Percentiles rank a stretch among this genome's conserved stretches.
Conservation (phyloP, 257 asterid species). For the Przewalskia tangutica region DNA sequence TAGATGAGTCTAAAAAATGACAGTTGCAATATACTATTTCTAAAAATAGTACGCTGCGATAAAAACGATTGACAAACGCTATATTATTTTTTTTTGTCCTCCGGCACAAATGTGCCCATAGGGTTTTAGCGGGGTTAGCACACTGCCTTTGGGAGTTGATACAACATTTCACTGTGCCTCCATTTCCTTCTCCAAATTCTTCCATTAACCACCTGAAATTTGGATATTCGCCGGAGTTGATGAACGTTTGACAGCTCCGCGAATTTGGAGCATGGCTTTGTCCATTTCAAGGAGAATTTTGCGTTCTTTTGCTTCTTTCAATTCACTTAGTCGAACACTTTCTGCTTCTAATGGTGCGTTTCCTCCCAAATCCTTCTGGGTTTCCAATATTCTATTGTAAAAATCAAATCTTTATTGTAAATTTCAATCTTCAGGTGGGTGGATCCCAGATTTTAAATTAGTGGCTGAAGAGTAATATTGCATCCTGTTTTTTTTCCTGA, state of each 20-base stretch:
- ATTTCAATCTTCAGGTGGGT: neutral
- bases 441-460: neutral
- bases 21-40: no score
- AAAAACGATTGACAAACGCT: no score
- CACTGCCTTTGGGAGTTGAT: neutral
- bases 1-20: no score
- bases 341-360: neutral
- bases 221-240: neutral
- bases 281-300: constrained; percentile 13
- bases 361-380: neutral
- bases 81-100: no score
- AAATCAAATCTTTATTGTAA: neutral
- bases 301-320: constrained; percentile 6
- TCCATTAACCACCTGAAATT: neutral
- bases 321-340: constrained; percentile 11
- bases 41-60: no score
- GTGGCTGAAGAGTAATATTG: neutral
- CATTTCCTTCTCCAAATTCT: neutral
- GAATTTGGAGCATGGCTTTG: constrained; percentile 8
- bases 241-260: neutral
- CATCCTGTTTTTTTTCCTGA: neutral
- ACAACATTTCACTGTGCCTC: neutral
- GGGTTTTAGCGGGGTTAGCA: neutral
- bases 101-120: neutral
- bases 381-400: neutral